phyloP scores from a whole-genome alignment of 306 rosid genomes.

The Gillenia trifoliata region DNA sequence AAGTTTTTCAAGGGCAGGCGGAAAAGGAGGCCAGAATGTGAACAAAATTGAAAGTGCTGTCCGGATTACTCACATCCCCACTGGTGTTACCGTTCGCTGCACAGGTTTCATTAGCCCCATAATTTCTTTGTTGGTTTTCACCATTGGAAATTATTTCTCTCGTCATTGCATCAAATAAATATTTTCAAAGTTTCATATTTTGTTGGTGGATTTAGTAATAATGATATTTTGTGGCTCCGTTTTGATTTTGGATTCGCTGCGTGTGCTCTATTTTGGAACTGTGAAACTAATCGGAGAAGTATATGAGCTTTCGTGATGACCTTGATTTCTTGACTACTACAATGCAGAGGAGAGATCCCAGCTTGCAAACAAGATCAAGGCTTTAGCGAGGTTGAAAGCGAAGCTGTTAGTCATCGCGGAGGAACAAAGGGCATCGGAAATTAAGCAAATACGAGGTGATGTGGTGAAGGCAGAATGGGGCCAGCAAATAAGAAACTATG shows the following conservation, averaged over 20 bases:
- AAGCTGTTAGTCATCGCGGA: conserved; percentile 82
- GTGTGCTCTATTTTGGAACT: background rate
- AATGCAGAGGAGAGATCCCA: conserved; percentile 94
- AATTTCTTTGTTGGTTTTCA: background rate
- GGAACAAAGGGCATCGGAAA: conserved; percentile 87
- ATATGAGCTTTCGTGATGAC: background rate
- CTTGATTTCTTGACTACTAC: background rate
- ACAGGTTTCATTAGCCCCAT: conserved; percentile 51
- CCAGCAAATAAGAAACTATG: conserved; percentile 91
- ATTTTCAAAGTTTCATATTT: background rate
- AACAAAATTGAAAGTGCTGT: conserved; percentile 98
- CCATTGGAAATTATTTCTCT: background rate
- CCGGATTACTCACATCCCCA: conserved; percentile 95
- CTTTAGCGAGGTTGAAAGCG: conserved; percentile 81
- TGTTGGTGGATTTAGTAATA: background rate
- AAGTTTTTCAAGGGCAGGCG: conserved; percentile 90
- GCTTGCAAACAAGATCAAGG: conserved; percentile 78
- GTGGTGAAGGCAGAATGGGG: conserved; percentile 98
- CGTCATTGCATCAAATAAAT: background rate
- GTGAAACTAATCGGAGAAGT: no score
- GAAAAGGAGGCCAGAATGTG: conserved; percentile 97
- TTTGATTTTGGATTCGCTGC: background rate
- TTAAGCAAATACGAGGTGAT: conserved; percentile 92
- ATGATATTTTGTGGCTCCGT: background rate
- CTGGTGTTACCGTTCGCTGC: conserved; percentile 91